phyloP scores from a whole-genome alignment of 345 rosid species.

The Salix purpurea region DNA sequence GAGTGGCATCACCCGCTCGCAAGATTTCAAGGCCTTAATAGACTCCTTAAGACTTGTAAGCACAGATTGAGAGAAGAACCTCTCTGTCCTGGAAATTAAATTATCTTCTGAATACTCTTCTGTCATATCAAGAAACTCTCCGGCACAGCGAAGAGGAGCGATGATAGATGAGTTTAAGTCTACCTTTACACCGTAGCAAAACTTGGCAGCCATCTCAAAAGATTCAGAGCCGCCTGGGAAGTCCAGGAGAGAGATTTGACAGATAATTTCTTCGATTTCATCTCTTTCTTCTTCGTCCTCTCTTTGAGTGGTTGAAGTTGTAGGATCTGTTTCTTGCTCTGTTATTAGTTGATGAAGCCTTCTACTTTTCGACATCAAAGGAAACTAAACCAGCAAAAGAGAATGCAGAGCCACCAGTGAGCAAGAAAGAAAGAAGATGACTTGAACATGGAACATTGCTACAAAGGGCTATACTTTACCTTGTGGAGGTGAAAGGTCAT shows the following conservation, averaged over 20 bases:
- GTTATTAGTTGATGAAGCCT: constrained; percentile 71
- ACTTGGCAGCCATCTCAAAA: constrained; percentile 84
- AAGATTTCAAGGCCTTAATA: constrained; percentile 68
- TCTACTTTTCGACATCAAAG: constrained; percentile 81
- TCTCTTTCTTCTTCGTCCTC: constrained; percentile 22
- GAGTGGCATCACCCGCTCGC: constrained; percentile 48
- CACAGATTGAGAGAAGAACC: constrained; percentile 59
- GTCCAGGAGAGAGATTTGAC: constrained; percentile 52
- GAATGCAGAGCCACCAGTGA: not conserved
- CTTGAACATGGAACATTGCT: not conserved
- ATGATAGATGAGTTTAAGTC: constrained; percentile 62
- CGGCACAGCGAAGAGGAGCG: constrained; percentile 86
- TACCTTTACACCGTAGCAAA: constrained; percentile 87
- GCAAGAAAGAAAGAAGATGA: not conserved
- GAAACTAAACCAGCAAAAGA: constrained; percentile 51
- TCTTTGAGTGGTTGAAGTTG: constrained; percentile 4
- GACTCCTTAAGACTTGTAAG: constrained; percentile 69
- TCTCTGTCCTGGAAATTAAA: constrained; percentile 63
- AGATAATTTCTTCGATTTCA: constrained; percentile 29
- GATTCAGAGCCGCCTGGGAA: constrained; percentile 91
- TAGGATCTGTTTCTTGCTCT: constrained; percentile 54
- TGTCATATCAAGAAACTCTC: constrained; percentile 80
- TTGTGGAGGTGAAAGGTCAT: constrained; percentile 95
- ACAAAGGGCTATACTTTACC: constrained; percentile 30
- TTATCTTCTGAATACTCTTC: constrained; percentile 80